Evolutionary conservation across 495 filamentous ascomycete species (phyloP).

Genomic region (Penicillium subrubescens): DNA sequence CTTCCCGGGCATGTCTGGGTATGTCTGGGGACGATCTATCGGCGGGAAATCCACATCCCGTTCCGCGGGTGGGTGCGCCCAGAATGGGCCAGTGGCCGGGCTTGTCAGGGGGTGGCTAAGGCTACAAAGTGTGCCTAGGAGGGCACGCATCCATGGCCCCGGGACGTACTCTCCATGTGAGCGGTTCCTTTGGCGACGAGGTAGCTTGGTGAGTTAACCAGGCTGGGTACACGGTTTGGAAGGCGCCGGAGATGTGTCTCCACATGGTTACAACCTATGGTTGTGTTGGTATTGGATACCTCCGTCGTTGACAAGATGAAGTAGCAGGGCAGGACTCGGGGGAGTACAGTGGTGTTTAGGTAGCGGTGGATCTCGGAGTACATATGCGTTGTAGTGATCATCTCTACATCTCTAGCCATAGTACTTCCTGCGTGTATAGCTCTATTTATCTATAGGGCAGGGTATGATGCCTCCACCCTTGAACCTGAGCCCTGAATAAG

Average conservation of each 20-base stretch:
- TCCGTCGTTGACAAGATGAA: not conserved
- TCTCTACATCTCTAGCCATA: no score
- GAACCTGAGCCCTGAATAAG: no score
- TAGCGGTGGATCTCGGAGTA: not conserved
- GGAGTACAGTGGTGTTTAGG: not conserved
- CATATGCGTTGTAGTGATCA: no score
- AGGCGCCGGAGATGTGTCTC: not conserved
- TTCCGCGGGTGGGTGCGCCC: conserved; percentile 25
- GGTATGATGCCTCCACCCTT: not conserved
- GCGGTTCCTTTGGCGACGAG: conserved; percentile 12
- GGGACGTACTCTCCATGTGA: conserved; percentile 7
- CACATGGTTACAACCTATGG: not conserved
- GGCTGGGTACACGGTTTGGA: not conserved
- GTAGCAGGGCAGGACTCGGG: not conserved
- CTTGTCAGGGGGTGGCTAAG: not conserved
- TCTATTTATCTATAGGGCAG: not conserved
- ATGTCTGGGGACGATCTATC: conserved; percentile 32
- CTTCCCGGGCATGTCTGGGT: conserved; percentile 11
- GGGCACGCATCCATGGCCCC: not conserved
- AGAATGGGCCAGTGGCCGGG: not conserved
- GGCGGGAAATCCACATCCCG: conserved; percentile 22
- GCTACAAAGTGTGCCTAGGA: not conserved
- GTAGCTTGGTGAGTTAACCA: not conserved
- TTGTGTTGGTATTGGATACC: not conserved
- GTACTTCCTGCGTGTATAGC: no score